Evolutionary conservation across 106 monocot species (phyloP).

Genomic region (Acanthochlamys bracteata): DNA sequence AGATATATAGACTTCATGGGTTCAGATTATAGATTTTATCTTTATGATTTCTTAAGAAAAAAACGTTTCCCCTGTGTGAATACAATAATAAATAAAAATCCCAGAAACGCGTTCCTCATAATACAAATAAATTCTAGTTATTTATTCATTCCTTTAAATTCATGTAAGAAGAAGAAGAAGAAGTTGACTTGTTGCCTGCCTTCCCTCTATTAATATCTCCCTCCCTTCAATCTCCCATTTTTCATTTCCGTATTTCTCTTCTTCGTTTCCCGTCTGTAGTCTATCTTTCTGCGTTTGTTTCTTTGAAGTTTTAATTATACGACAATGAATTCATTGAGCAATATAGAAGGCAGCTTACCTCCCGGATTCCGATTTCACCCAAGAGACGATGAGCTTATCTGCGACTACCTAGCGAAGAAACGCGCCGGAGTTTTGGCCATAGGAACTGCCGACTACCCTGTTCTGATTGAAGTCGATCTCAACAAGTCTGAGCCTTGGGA

Average conservation of each 20-base stretch:
- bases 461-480: slow-evolving; percentile 71
- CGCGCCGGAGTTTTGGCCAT: slow-evolving; percentile 5
- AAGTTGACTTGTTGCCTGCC: slow-evolving; percentile 1
- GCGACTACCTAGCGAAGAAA: slow-evolving; percentile 52
- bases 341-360: slow-evolving; percentile 64
- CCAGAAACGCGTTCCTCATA: neutral
- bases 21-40: too few relatives aligned
- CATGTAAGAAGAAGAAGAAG: neutral
- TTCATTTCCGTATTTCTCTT: neutral
- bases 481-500: slow-evolving; percentile 97
- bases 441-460: slow-evolving; percentile 9
- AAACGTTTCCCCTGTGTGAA: too few relatives aligned
- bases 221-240: neutral
- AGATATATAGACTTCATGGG: too few relatives aligned
- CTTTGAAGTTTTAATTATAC: neutral
- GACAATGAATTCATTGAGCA: slow-evolving; percentile 49
- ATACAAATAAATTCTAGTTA: neutral
- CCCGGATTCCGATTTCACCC: slow-evolving; percentile 86
- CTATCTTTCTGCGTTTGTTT: neutral
- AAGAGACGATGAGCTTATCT: slow-evolving; percentile 66
- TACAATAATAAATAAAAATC: too few relatives aligned
- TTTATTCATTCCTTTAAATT: neutral
- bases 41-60: too few relatives aligned
- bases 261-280: neutral
- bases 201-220: neutral